Percentiles rank a stretch among this genome's conserved stretches.
These are phyloP conservation scores for Geranium rotundifolium DNA, from an alignment of 345 rosid species.

Conservation along the genomic window DNA sequence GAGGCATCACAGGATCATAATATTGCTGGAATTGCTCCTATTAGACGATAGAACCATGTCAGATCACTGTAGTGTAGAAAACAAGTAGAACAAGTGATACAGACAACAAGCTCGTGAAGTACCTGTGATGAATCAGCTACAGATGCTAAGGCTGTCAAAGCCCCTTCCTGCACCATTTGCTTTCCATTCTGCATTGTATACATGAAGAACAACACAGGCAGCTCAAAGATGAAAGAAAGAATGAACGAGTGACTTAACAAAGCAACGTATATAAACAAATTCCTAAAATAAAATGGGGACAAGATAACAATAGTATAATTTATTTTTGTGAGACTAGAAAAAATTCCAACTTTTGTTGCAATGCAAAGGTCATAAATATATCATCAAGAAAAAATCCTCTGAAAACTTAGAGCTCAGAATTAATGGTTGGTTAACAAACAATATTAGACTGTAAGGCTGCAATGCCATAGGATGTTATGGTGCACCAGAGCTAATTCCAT, in stretches of 20 bases:
- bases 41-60: not conserved
- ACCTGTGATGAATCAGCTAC: slow-evolving; percentile 99
- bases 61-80: too few relatives aligned
- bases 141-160: slow-evolving; percentile 97
- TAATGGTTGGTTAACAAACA: not conserved
- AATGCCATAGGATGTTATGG: not conserved
- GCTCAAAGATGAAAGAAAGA: not conserved
- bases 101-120: not conserved
- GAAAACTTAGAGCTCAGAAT: too few relatives aligned
- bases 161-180: slow-evolving; percentile 99
- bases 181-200: slow-evolving; percentile 62
- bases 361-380: too few relatives aligned
- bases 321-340: not conserved
- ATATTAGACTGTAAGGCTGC: not conserved
- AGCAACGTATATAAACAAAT: not conserved
- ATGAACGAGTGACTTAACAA: not conserved
- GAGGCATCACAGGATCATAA: slow-evolving; percentile 96
- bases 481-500: too few relatives aligned
- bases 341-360: too few relatives aligned
- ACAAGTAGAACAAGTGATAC: not conserved
- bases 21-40: slow-evolving; percentile 97
- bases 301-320: not conserved
- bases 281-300: not conserved
- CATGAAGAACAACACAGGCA: not conserved
- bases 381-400: too few relatives aligned